Evolutionary conservation across 2,329 filamentous ascomycete species (phyloP).

Genomic region (Fusarium goolgardi): DNA sequence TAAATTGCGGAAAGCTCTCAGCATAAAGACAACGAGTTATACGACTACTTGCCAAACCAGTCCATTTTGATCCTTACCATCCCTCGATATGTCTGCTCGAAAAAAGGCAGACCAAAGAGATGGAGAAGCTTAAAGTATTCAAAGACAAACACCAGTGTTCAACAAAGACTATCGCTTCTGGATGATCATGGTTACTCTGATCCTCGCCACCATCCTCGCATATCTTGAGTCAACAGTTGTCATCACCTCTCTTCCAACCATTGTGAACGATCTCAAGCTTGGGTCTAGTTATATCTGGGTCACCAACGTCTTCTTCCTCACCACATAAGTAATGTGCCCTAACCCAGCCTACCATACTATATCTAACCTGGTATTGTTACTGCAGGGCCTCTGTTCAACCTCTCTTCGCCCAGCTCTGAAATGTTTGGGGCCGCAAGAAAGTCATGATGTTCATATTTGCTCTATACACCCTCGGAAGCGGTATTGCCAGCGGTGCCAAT

Average conservation of each 20-base stretch:
- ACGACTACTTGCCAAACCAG: background rate
- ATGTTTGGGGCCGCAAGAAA: constrained; percentile 64
- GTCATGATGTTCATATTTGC: constrained; percentile 55
- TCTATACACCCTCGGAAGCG: constrained; percentile 64
- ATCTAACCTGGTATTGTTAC: background rate
- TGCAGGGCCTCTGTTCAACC: constrained; percentile 56
- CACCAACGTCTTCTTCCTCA: constrained; percentile 46
- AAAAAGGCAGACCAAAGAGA: background rate
- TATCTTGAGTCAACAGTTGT: constrained; percentile 45
- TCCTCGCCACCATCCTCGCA: constrained; percentile 37
- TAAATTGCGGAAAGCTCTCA: too few relatives aligned
- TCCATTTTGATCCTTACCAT: background rate
- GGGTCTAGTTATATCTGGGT: constrained; percentile 49
- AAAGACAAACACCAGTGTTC: constrained; percentile 5
- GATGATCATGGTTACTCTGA: constrained; percentile 45
- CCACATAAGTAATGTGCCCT: constrained; percentile 11
- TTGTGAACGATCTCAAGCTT: constrained; percentile 40
- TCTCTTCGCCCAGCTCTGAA: constrained; percentile 61
- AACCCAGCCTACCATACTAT: background rate
- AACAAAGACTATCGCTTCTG: constrained; percentile 44
- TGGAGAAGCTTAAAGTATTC: background rate
- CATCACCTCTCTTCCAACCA: constrained; percentile 45
- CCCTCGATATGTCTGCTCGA: background rate
- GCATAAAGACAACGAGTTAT: background rate
- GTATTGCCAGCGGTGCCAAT: constrained; percentile 57